Conservation (phyloP, 2,329 filamentous ascomycete species). For the Botrytis fabae region DNA sequence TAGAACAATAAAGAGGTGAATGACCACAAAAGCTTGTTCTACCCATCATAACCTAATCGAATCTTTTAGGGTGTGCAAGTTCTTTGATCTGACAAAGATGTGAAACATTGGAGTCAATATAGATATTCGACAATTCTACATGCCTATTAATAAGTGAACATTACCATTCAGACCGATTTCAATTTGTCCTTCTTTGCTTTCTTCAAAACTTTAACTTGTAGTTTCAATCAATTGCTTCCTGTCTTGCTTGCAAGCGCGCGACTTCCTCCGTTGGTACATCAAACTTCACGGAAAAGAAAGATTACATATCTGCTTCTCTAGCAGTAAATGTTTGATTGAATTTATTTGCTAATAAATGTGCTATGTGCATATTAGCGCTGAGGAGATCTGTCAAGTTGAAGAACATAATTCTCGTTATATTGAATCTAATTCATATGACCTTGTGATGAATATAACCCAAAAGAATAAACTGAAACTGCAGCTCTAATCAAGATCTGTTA, state of each 20-base stretch:
- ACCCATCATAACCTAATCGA: not conserved
- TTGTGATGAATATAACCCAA: no score
- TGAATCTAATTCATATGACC: not conserved
- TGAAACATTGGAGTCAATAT: not conserved
- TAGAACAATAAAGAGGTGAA: not conserved
- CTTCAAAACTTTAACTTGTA: no score
- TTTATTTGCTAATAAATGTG: not conserved
- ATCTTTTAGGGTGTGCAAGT: not conserved
- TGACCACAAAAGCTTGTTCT: not conserved
- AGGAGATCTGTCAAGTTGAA: accelerated
- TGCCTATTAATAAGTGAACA: not conserved
- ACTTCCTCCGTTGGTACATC: accelerated
- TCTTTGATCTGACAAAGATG: not conserved
- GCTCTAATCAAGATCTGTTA: accelerated
- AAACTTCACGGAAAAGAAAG: not conserved
- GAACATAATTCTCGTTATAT: not conserved
- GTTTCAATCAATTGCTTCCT: not conserved
- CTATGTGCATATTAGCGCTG: accelerated
- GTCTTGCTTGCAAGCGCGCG: not conserved
- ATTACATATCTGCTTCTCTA: not conserved
- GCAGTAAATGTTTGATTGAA: accelerated
- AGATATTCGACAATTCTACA: not conserved
- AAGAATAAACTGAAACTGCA: not conserved
- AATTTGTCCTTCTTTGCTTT: not conserved
- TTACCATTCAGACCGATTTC: accelerated